Evolutionary conservation across 495 filamentous ascomycete genomes (phyloP).

Genomic region (Penicillium coprophilum): DNA sequence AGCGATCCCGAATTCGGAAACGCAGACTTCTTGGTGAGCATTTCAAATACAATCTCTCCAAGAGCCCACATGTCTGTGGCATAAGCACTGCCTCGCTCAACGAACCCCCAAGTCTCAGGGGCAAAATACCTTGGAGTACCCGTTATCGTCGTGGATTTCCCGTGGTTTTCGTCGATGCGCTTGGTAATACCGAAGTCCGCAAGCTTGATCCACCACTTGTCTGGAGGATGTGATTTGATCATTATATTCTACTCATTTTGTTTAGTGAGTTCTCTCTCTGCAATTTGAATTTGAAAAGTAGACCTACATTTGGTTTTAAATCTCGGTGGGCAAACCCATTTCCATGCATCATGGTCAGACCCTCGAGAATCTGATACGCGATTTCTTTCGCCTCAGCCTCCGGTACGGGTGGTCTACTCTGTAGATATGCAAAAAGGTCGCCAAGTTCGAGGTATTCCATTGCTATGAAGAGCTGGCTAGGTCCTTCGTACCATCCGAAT

Average conservation of each 20-base stretch:
- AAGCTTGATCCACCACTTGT: slow-evolving; percentile 39
- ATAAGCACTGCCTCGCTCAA: slow-evolving; percentile 6
- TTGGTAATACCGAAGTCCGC: slow-evolving; percentile 36
- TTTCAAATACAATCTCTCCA: slow-evolving; percentile 16
- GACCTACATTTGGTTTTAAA: slow-evolving; percentile 48
- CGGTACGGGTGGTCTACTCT: slow-evolving; percentile 21
- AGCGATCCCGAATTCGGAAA: background rate
- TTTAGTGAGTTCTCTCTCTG: background rate
- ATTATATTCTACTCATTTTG: slow-evolving; percentile 10
- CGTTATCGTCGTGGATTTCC: slow-evolving; percentile 7
- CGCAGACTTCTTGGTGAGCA: slow-evolving; percentile 14
- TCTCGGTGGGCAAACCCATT: slow-evolving; percentile 50
- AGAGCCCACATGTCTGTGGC: slow-evolving; percentile 23
- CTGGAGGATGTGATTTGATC: slow-evolving; percentile 13
- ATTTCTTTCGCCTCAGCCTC: slow-evolving; percentile 41
- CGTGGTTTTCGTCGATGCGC: slow-evolving; percentile 19
- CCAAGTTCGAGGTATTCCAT: slow-evolving; percentile 39
- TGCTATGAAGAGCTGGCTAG: slow-evolving; percentile 31
- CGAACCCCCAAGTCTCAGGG: slow-evolving; percentile 18
- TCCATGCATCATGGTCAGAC: slow-evolving; percentile 47
- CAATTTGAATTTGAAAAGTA: background rate
- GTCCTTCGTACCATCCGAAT: slow-evolving; percentile 36
- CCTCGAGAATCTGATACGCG: slow-evolving; percentile 44
- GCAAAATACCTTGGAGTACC: slow-evolving; percentile 20
- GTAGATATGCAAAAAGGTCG: slow-evolving; percentile 22